Conservation (phyloP, 2,329 filamentous ascomycete species). For the Cordyceps militaris region DNA sequence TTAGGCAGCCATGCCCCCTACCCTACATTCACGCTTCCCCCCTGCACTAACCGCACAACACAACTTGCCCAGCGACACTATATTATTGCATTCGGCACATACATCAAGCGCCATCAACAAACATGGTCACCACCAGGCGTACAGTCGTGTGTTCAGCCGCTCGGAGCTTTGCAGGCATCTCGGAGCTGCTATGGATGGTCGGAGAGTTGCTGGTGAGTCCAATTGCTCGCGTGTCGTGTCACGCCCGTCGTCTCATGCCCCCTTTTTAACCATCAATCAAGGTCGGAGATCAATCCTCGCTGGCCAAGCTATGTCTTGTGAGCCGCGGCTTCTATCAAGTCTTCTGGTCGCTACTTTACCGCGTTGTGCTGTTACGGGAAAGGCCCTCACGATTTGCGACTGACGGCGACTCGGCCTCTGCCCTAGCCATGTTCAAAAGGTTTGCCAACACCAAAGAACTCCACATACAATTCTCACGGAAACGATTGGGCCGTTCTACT, state of each 20-base stretch:
- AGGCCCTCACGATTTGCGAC: background rate
- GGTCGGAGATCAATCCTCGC: background rate
- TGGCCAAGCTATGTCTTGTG: background rate
- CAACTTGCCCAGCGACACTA: too few species aligned
- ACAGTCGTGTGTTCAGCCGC: too few species aligned
- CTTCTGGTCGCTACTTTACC: background rate
- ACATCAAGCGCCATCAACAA: too few species aligned
- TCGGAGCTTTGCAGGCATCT: constrained; percentile 14
- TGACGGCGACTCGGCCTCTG: background rate
- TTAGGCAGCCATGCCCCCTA: too few species aligned
- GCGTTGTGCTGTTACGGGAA: background rate
- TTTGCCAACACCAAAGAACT: background rate
- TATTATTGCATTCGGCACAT: too few species aligned
- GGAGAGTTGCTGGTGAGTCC: background rate
- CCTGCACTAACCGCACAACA: too few species aligned
- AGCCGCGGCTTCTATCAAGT: background rate
- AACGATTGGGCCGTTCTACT: background rate
- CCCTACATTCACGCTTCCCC: too few species aligned
- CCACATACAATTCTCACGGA: background rate
- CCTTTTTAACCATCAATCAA: background rate
- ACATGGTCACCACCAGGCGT: too few species aligned
- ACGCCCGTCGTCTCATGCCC: background rate
- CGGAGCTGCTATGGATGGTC: background rate
- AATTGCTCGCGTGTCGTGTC: too few species aligned
- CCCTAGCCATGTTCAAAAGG: background rate